Evolutionary conservation across 2,329 filamentous ascomycete species (phyloP), one percentile per base, ranked within the genome.

Genomic region (Colletotrichum eremochloae): DNA sequence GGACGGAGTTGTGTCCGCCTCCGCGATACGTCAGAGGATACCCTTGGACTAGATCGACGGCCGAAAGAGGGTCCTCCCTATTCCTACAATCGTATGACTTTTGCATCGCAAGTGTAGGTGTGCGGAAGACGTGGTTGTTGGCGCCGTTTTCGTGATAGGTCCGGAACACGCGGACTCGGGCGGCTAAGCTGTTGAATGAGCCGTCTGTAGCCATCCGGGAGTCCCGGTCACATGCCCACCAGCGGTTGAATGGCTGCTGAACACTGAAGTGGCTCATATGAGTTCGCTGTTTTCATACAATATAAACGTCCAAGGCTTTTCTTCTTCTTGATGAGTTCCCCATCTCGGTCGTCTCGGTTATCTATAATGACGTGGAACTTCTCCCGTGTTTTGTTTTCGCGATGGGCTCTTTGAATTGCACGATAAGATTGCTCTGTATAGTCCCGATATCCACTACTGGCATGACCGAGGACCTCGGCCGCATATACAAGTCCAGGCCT

Each of bases 151-250:
- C 18, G 31, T 36, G 15, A 53, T 14, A 15, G 50, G 29, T 9
- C 50, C 29, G 20, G 18, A 7, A 33, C 60, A 40, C 60, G 46
- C 33, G 24, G 44, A n/a, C 1, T n/a, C 18, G 3, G 38, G 66
- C 69, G 69, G 66, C 24, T 72, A 36, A 72, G 69, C 69, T 63
- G 69, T 18, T 72, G 42, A 72, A 69, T 69, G 6, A 14, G 36
- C 36, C 7, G 31, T 12, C 20, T 1, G 3, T 2, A 12, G 44
- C 24, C 24, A 24, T 1, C 24, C 24, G 24, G 24, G 1, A 24
- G 36, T 31, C 44, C 18, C n/a, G 52, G 52, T 24, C 42, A 20
- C 20, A 20, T 18, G 36, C 14, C 33, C 38, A 20, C 24, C 20
- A 31, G 53, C 57, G 33, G 55, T 33, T 64, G 38, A 44, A 64